Evolutionary conservation across 768 basidiomycete genomes (phyloP).

Genomic region (Pisolithus marmoratus): DNA sequence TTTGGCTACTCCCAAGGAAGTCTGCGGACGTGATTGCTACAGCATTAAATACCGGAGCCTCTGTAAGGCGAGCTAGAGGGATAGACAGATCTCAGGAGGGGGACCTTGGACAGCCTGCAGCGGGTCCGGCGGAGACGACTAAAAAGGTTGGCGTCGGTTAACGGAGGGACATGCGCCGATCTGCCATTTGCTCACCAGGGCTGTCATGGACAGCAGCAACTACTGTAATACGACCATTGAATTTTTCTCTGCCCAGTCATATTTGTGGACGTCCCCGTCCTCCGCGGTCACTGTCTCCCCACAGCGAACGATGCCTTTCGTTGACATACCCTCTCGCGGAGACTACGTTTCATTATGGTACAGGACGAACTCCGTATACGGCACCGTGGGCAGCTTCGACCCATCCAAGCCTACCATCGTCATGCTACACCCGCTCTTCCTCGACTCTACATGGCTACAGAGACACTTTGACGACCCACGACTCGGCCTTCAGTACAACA

Average conservation of each 20-base stretch:
- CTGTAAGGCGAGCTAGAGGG: no score
- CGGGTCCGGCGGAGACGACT: no score
- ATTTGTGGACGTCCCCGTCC: slow-evolving; percentile 4
- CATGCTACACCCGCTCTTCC: slow-evolving; percentile 60
- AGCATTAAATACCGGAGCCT: no score
- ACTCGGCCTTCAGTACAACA: slow-evolving; percentile 51
- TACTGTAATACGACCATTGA: no score
- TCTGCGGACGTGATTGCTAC: no score
- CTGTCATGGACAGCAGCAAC: no score
- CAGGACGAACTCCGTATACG: slow-evolving; percentile 52
- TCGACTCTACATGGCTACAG: slow-evolving; percentile 65
- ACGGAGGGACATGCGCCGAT: no score
- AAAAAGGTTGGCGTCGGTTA: no score
- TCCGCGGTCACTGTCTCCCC: slow-evolving; percentile 6
- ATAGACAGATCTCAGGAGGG: no score
- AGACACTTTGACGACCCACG: slow-evolving; percentile 65
- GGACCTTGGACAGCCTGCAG: no score
- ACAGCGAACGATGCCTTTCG: slow-evolving; percentile 51
- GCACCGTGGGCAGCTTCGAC: slow-evolving; percentile 63
- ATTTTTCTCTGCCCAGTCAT: slow-evolving; percentile 9
- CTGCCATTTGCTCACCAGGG: no score
- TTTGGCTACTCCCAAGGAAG: no score
- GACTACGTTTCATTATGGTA: slow-evolving; percentile 74
- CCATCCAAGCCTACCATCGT: slow-evolving; percentile 60
- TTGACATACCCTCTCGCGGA: slow-evolving; percentile 55